These are phyloP conservation scores for Harringtonia lauricola DNA, from an alignment of 2,329 filamentous ascomycete genomes.

Conservation along the genomic window DNA sequence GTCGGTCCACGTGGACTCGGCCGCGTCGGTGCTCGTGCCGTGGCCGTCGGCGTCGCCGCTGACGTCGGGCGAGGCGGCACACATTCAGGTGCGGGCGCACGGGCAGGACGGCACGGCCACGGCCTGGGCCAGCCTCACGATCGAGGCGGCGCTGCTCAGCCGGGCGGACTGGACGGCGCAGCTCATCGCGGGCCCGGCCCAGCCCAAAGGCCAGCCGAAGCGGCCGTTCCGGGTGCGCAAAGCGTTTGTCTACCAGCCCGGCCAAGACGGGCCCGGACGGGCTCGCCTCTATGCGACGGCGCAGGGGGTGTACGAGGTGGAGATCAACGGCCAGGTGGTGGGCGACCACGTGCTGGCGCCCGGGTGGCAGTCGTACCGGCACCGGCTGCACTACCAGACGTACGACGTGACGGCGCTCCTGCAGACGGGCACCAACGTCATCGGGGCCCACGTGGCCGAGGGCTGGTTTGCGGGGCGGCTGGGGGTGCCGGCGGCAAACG, in stretches of 20 bases:
- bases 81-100: slow-evolving; percentile 2
- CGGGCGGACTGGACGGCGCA: slow-evolving; percentile 7
- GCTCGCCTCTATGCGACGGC: slow-evolving; percentile 23
- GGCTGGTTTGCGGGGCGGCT: slow-evolving; percentile 31
- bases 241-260: slow-evolving; percentile 9
- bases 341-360: slow-evolving; percentile 23
- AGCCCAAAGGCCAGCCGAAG: not conserved
- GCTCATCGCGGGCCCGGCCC: slow-evolving; percentile 3
- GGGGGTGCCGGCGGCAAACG: slow-evolving; percentile 13
- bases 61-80: slow-evolving; percentile 2
- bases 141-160: slow-evolving; percentile 12
- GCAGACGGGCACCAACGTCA: slow-evolving; percentile 12
- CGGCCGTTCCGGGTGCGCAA: slow-evolving; percentile 13
- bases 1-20: not conserved
- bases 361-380: slow-evolving; percentile 28
- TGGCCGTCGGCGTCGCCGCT: slow-evolving; percentile 17
- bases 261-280: not conserved
- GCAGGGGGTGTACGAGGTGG: slow-evolving; percentile 20
- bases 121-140: slow-evolving; percentile 1
- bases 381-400: slow-evolving; percentile 28
- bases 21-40: slow-evolving; percentile 19
- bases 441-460: slow-evolving; percentile 28
- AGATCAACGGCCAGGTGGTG: slow-evolving; percentile 22
- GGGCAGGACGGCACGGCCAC: not conserved
- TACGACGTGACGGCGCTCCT: slow-evolving; percentile 27